Evolutionary conservation across 148 eudicot species (phyloP).

Genomic region (Amaranthus palmeri): DNA sequence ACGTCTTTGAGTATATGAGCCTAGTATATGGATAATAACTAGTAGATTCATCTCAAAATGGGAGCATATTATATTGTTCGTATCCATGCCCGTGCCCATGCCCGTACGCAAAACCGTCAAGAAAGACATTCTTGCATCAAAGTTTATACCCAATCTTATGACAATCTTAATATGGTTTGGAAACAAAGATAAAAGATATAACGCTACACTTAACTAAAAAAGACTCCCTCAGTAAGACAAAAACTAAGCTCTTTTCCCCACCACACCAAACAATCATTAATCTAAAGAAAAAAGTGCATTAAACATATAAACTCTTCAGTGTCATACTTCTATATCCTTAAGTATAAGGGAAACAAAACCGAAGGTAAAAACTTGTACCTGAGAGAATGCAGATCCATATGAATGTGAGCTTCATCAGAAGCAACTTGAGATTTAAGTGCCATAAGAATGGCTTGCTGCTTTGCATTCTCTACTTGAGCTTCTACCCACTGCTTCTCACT

Average conservation of each 20-base stretch:
- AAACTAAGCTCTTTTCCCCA: slow-evolving; percentile 3
- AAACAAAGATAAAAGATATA: neutral
- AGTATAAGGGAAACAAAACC: neutral
- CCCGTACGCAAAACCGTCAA: too few relatives aligned
- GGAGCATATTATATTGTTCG: neutral
- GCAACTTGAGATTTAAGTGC: slow-evolving; percentile 90
- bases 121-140: neutral
- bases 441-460: slow-evolving; percentile 88
- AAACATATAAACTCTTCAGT: neutral
- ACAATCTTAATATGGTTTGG: neutral
- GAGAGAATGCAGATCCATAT: slow-evolving; percentile 94
- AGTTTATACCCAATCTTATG: neutral
- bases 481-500: slow-evolving; percentile 99
- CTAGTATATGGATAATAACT: neutral
- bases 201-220: neutral
- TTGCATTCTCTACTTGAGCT: slow-evolving; percentile 99
- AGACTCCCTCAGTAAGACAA: neutral
- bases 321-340: neutral
- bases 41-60: neutral
- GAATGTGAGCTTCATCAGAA: slow-evolving; percentile 98
- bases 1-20: neutral
- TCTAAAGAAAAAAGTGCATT: neutral
- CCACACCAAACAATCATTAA: neutral
- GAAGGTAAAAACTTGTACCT: slow-evolving; percentile 37
- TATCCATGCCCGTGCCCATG: too few relatives aligned